phyloP scores from a whole-genome alignment of 1,284 basidiomycete species.

The Tylopilus sp. region DNA sequence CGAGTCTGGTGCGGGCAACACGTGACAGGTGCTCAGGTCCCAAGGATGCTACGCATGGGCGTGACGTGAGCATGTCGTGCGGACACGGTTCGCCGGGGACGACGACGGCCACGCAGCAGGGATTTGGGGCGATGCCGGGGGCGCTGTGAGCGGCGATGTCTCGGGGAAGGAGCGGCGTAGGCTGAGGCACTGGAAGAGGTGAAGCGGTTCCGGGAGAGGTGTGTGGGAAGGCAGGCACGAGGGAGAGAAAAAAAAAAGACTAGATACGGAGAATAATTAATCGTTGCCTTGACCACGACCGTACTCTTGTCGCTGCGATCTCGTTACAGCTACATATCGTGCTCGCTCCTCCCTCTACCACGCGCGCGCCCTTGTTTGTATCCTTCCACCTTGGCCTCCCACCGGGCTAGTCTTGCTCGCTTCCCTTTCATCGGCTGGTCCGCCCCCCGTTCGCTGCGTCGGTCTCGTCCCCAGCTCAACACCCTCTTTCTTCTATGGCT shows the following conservation, averaged over 20 bases:
- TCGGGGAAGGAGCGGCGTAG: background rate
- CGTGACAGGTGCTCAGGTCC: background rate
- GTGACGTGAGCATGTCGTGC: background rate
- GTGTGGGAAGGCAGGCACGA: slow-evolving; percentile 24
- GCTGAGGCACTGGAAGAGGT: background rate
- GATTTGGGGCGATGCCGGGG: background rate
- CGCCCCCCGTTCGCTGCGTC: slow-evolving; percentile 31
- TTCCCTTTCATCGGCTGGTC: slow-evolving; percentile 32
- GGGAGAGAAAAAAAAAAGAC: background rate
- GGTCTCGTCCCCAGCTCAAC: slow-evolving; percentile 41
- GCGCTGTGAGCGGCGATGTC: slow-evolving; percentile 4
- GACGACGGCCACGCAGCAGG: background rate
- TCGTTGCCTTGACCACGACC: slow-evolving; percentile 67
- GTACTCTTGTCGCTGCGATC: slow-evolving; percentile 30
- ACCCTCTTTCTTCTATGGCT: slow-evolving; percentile 50
- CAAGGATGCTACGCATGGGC: no score
- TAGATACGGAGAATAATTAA: slow-evolving; percentile 13
- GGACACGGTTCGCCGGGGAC: background rate
- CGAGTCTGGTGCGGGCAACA: background rate
- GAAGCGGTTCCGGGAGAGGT: background rate
- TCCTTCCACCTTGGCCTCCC: background rate
- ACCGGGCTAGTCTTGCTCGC: slow-evolving; percentile 3
- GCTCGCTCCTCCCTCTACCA: slow-evolving; percentile 2
- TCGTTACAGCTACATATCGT: slow-evolving; percentile 21
- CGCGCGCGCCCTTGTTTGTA: slow-evolving; percentile 2